Conservation (phyloP, 83 land plant species). For the Diphasiastrum complanatum region DNA sequence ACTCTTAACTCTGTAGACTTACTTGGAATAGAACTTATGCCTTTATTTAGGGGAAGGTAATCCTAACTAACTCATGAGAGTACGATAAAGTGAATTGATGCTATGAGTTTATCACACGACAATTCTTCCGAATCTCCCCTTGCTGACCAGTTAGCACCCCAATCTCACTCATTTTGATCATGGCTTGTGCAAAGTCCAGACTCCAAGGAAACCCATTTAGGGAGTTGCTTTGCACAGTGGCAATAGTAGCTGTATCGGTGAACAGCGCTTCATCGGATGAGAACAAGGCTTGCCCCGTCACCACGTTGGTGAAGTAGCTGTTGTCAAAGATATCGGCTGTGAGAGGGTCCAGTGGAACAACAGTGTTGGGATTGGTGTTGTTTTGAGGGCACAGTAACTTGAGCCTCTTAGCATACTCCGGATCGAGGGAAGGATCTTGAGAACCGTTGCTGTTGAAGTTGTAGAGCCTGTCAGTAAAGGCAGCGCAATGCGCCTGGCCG, state of each 20-base stretch:
- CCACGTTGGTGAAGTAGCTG: slow-evolving; percentile 20
- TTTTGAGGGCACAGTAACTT: neutral
- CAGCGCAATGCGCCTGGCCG: neutral
- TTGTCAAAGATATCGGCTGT: slow-evolving; percentile 27
- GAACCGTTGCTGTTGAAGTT: neutral
- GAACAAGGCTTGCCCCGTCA: slow-evolving; percentile 19
- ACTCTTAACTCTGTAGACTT: no score
- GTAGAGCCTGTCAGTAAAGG: neutral
- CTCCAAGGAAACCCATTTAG: slow-evolving; percentile 8
- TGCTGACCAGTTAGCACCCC: slow-evolving; percentile 26
- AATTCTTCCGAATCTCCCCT: slow-evolving; percentile 23
- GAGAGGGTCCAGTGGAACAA: neutral
- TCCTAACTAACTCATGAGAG: no score
- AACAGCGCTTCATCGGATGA: slow-evolving; percentile 36
- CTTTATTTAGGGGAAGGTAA: no score
- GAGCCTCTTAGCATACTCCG: neutral
- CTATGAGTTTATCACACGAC: no score
- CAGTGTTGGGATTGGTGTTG: neutral
- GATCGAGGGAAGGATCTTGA: neutral
- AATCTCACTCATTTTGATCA: slow-evolving; percentile 34
- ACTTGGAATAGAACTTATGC: no score
- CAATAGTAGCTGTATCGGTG: slow-evolving; percentile 4
- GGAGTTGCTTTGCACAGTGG: slow-evolving; percentile 15
- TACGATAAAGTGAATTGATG: no score
- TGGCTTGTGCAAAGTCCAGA: slow-evolving; percentile 28